Evolutionary conservation across 2,329 filamentous ascomycete genomes (phyloP).

Genomic region (Fusarium austroafricanum): DNA sequence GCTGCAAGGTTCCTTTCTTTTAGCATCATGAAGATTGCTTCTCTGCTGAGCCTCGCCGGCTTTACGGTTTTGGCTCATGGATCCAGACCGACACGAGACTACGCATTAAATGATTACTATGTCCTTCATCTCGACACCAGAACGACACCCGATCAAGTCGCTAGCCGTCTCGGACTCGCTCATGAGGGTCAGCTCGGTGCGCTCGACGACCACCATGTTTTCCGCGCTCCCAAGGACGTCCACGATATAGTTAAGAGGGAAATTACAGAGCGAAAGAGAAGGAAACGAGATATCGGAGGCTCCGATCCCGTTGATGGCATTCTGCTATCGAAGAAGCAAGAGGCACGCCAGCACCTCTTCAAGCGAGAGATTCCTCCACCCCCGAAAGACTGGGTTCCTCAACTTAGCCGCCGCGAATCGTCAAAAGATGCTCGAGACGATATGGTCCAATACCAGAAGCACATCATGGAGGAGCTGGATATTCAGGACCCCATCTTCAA

Average conservation of each 20-base stretch:
- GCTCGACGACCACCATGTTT: slow-evolving; percentile 85
- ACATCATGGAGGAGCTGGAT: slow-evolving; percentile 72
- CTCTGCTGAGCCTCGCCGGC: slow-evolving; percentile 65
- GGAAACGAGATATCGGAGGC: slow-evolving; percentile 68
- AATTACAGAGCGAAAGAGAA: slow-evolving; percentile 65
- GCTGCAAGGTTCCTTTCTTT: slow-evolving; percentile 31
- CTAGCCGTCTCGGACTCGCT: slow-evolving; percentile 76
- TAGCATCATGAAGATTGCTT: slow-evolving; percentile 61
- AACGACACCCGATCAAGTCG: slow-evolving; percentile 75
- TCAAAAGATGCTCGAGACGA: slow-evolving; percentile 42
- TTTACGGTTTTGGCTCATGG: slow-evolving; percentile 62
- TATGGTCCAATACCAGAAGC: slow-evolving; percentile 67
- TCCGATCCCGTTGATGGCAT: slow-evolving; percentile 77
- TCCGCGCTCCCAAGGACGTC: slow-evolving; percentile 75
- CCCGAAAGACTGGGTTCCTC: slow-evolving; percentile 45
- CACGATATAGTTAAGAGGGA: slow-evolving; percentile 69
- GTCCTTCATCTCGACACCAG: slow-evolving; percentile 82
- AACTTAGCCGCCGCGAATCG: slow-evolving; percentile 5
- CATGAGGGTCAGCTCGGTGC: slow-evolving; percentile 86
- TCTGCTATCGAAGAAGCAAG: slow-evolving; percentile 81
- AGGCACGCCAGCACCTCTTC: slow-evolving; percentile 62
- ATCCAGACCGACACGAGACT: slow-evolving; percentile 71
- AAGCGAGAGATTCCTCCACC: slow-evolving; percentile 62
- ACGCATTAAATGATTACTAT: slow-evolving; percentile 90
- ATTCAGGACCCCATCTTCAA: slow-evolving; percentile 92